Conservation (phyloP, 1,284 basidiomycete genomes). For the Inonotus hispidus region DNA sequence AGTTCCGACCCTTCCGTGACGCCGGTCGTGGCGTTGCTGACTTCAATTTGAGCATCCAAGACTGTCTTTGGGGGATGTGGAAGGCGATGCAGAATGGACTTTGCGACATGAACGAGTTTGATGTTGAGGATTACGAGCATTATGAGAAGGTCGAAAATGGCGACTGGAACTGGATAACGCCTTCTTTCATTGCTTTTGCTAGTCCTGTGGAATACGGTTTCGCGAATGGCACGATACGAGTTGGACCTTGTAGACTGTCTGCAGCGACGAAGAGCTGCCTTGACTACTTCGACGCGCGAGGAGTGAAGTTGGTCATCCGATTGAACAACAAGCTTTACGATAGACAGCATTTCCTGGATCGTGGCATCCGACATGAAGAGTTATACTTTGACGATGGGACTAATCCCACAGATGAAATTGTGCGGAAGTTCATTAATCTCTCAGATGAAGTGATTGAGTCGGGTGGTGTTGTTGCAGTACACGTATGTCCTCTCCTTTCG, state of each 20-base stretch:
- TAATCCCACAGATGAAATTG: slow-evolving; percentile 93
- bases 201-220: slow-evolving; percentile 81
- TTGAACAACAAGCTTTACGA: slow-evolving; percentile 96
- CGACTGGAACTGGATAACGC: slow-evolving; percentile 96
- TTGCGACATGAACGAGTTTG: slow-evolving; percentile 89
- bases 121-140: slow-evolving; percentile 84
- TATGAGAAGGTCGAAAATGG: slow-evolving; percentile 97
- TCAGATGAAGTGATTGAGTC: slow-evolving; percentile 73
- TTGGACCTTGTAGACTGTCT: slow-evolving; percentile 65
- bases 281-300: slow-evolving; percentile 84
- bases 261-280: slow-evolving; percentile 84
- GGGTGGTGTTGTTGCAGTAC: slow-evolving; percentile 84
- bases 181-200: slow-evolving; percentile 93
- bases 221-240: slow-evolving; percentile 48
- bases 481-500: slow-evolving; percentile 48
- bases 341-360: slow-evolving; percentile 74
- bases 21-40: slow-evolving; percentile 92
- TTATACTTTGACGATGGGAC: slow-evolving; percentile 99
- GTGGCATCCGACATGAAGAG: slow-evolving; percentile 86
- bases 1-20: slow-evolving; percentile 94
- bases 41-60: slow-evolving; percentile 89
- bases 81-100: slow-evolving; percentile 89
- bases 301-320: slow-evolving; percentile 89
- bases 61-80: slow-evolving; percentile 93
- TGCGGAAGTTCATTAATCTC: slow-evolving; percentile 83